A percentile compares a stretch with the other conserved stretches of the same genome.
Conservation (phyloP, 2,329 filamentous ascomycete genomes). For the Gyromitra esculenta region DNA sequence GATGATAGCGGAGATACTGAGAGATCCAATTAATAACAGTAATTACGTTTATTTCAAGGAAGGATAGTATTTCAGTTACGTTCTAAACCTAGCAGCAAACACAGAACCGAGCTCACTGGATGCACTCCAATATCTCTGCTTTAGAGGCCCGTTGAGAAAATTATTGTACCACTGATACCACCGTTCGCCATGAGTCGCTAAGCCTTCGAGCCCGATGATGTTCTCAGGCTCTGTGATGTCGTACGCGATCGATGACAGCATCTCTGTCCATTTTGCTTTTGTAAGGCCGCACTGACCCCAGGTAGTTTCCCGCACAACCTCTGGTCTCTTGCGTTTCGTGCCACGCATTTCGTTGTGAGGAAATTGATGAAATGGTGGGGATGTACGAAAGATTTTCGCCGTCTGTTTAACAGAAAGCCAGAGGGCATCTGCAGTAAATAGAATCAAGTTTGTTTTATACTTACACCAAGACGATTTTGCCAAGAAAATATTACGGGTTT, state of each 20-base stretch:
- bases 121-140: not conserved
- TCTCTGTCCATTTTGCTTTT: not conserved
- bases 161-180: conserved; percentile 7
- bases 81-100: not conserved
- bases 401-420: too few species aligned
- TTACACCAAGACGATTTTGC: too few species aligned
- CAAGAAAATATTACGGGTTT: too few species aligned
- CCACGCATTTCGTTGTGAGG: not conserved
- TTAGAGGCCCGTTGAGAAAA: not conserved
- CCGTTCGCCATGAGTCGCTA: not conserved
- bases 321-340: not conserved
- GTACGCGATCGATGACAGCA: not conserved
- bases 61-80: not conserved
- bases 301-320: not conserved
- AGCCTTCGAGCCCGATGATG: not conserved
- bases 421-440: too few species aligned
- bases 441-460: too few species aligned
- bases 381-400: too few species aligned
- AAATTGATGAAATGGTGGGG: not conserved
- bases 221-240: conserved; percentile 6
- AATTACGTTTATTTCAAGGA: not conserved
- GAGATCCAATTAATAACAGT: not conserved
- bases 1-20: too few species aligned
- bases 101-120: not conserved
- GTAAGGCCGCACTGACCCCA: not conserved